A percentile compares a stretch with the other conserved stretches of the same genome.
Evolutionary conservation across 1,139 yeast species (phyloP).

Genomic region (Lizanozyma gosingica): DNA sequence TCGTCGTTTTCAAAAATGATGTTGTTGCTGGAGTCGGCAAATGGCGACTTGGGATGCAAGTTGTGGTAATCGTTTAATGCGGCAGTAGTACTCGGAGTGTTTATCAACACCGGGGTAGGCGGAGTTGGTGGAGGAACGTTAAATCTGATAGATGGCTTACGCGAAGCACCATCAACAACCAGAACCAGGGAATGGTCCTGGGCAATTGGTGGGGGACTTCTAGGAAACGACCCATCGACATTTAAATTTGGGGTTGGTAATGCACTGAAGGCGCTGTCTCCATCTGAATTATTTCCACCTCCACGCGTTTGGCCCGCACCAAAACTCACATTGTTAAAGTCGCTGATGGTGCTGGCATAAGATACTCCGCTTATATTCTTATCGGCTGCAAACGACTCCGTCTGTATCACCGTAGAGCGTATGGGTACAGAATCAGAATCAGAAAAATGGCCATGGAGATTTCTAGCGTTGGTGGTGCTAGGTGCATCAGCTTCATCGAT

Average conservation of each 20-base stretch:
- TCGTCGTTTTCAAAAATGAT: neutral
- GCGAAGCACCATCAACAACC: neutral
- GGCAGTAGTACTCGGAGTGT: neutral
- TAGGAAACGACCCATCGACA: conserved; percentile 7
- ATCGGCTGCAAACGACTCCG: neutral
- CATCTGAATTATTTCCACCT: neutral
- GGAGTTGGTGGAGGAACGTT: conserved; percentile 3
- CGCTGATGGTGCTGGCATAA: neutral
- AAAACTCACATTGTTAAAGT: no score
- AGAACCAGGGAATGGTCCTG: conserved; percentile 5
- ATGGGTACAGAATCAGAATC: no score
- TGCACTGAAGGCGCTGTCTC: conserved; percentile 7
- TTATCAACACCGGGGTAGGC: conserved; percentile 1
- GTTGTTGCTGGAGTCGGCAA: neutral
- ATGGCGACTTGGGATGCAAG: conserved; percentile 1
- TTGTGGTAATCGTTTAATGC: neutral
- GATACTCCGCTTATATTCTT: neutral
- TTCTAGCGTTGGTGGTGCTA: no score
- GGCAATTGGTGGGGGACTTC: conserved; percentile 7
- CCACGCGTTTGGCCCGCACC: neutral
- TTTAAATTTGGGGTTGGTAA: conserved; percentile 23
- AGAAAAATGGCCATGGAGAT: no score
- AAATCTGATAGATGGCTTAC: conserved; percentile 11
- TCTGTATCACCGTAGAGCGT: neutral
- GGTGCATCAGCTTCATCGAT: no score